A percentile compares a stretch with the other conserved stretches of the same genome.
Conservation (phyloP, 2,329 filamentous ascomycete genomes). For the Botrytis elliptica region DNA sequence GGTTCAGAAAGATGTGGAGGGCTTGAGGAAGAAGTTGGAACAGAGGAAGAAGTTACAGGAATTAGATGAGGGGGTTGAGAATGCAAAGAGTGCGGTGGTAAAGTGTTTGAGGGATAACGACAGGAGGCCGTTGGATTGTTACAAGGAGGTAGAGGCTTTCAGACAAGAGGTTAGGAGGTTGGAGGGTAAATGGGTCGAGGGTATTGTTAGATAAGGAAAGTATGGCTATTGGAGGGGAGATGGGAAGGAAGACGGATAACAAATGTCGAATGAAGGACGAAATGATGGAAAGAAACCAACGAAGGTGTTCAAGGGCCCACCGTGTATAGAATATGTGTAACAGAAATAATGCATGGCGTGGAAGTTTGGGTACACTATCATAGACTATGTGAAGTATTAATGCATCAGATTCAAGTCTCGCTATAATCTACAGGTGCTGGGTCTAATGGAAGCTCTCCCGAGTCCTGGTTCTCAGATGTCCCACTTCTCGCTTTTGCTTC, state of each 20-base stretch:
- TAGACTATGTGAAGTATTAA: not conserved
- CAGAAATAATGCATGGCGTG: constrained; percentile 17
- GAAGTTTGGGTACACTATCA: not conserved
- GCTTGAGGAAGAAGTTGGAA: constrained; percentile 59
- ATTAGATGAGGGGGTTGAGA: constrained; percentile 69
- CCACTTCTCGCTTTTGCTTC: constrained; percentile 5
- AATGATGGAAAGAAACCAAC: not conserved
- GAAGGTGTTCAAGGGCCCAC: constrained; percentile 2
- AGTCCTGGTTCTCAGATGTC: not conserved
- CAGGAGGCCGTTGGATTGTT: constrained; percentile 87
- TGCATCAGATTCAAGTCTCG: constrained; percentile 10
- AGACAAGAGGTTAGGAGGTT: constrained; percentile 83
- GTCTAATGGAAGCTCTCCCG: not conserved
- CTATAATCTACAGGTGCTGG: not conserved
- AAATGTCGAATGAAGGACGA: not conserved
- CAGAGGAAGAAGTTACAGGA: constrained; percentile 64
- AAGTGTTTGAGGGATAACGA: constrained; percentile 82
- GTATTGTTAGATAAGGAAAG: constrained; percentile 54
- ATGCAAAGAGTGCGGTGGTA: constrained; percentile 73
- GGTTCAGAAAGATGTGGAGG: constrained; percentile 60
- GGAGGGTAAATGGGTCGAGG: constrained; percentile 86
- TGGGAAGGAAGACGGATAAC: not conserved
- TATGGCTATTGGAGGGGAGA: not conserved
- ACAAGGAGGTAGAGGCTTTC: constrained; percentile 87
- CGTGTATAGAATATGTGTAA: constrained; percentile 24